Evolutionary conservation across 225 moss, liverwort and hornwort genomes (phyloP), one percentile per base, ranked within the genome.

Genomic region (Anthoceros angustus): DNA sequence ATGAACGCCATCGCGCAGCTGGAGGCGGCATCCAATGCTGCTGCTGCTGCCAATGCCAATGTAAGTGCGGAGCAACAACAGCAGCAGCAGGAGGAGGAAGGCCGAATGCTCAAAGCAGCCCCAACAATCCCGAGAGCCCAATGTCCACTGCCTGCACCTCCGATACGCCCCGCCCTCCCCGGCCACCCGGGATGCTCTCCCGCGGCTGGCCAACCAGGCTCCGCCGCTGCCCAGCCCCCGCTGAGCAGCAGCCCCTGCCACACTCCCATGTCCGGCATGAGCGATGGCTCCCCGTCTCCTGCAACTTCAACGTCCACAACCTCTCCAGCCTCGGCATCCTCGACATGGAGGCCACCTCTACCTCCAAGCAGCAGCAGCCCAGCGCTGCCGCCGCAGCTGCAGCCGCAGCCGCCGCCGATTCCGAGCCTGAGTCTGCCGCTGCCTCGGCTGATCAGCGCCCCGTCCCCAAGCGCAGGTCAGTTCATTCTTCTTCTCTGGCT

Each of bases 391-490:
- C n/a, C n/a, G n/a, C n/a, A n/a, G n/a, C n/a, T n/a, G 10, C 0
- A 12, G 55, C 55, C 16, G 4, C n/a, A 0, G 14, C 18, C n/a
- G 55, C 16, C 55, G 16, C 16, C 45, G 55, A 55, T 23, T 7
- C 55, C 16, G 55, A 55, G n/a, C n/a, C 55, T 1, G 55, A 62
- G 69, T 62, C 64, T n/a, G 72, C 70, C 62, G 32, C 42, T 3
- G 77, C 75, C 23, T 14, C 20, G 7, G 48, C 9, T 63, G 77
- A 73, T 64, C 75, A 64, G 45, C 64, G 50, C 9, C 63, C 61
- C 46, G 63, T 72, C 25, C 43, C 74, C 6, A 72, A 69, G 45
- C 78, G 73, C 68, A 69, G 78, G 74, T 74, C 6, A n/a, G 74
- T 23, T 39, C n/a, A 12, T 15, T 63, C 12, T 45, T 42, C n/a